Base-by-base conservation (phyloP, 2,329 filamentous ascomycete genomes). In the Lachnellula occidentalis region DNA sequence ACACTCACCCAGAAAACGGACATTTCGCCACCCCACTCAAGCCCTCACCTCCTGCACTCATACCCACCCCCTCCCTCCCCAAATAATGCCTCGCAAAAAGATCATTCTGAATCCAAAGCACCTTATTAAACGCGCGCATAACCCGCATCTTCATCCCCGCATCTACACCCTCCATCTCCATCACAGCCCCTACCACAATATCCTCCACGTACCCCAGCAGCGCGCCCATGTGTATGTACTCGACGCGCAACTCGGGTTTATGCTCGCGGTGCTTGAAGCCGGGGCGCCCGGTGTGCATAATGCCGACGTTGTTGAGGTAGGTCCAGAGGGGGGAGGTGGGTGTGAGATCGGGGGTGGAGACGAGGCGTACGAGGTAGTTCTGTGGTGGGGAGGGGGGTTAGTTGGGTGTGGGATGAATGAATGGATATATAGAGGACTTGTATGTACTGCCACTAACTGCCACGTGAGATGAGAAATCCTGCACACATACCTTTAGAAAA, bases 261-360 rank as follows among this genome's bases (percentile, higher is more conserved):
- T 63, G 60, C 19, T 53, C 51, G 1, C 87, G 84, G 61, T 90
- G 83, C 51, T 81, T 76, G 39, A 87, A 82, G 17, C 85, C 87
- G 45, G 85, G 81, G 4, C 52, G 53, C 1, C 87, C 87, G n/a
- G 87, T 84, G 69, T 92, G 88, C 87, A 92, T 92, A 76, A 89
- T 82, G 55, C 87, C 88, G 36, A 92, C 88, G 70, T 92, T 92
- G 73, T 92, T 86, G 45, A 92, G 74, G 67, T 92, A 92, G 65
- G 87, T 82, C 88, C 88, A 92, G 69, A 90, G 90, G 58, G 89
- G 84, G 78, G 88, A 83, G 60, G 81, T 82, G 49, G 81, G 84
- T 3, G 58, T 50, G 8, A 66, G 59, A 42, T 66, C 61, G 0
- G 86, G 86, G 65, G 92, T 88, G 5, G 83, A 85, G 69, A 88